Evolutionary conservation across 371 early-diverging fungal species (phyloP).

Genomic region (Mucor saturninus): DNA sequence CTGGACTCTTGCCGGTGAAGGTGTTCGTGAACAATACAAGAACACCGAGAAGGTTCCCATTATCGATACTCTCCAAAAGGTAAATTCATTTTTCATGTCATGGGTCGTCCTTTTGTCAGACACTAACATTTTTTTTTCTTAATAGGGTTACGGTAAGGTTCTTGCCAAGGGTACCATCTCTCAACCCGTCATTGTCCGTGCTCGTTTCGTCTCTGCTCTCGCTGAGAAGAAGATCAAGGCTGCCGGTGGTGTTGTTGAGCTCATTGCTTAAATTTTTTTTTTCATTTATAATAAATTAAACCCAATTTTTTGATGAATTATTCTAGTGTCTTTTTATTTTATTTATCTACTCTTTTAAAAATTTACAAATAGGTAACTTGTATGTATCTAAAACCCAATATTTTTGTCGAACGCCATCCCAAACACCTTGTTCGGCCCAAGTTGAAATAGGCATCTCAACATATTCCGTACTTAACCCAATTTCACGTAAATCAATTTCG

Average conservation of each 20-base stretch:
- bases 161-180: slow-evolving; percentile 95
- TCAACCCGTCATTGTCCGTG: slow-evolving; percentile 98
- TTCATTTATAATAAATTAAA: neutral
- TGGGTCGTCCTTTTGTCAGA: neutral
- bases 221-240: slow-evolving; percentile 99
- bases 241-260: slow-evolving; percentile 91
- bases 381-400: slow-evolving; percentile 85
- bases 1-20: slow-evolving; percentile 94
- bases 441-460: slow-evolving; percentile 71
- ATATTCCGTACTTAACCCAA: slow-evolving; percentile 80
- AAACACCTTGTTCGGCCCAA: slow-evolving; percentile 79
- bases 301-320: neutral
- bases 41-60: slow-evolving; percentile 94
- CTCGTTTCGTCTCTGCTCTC: slow-evolving; percentile 91
- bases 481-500: slow-evolving; percentile 78
- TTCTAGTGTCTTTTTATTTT: neutral
- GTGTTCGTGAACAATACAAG: slow-evolving; percentile 85
- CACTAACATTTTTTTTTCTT: slow-evolving; percentile 8
- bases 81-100: slow-evolving; percentile 25
- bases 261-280: slow-evolving; percentile 47
- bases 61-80: slow-evolving; percentile 86
- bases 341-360: slow-evolving; percentile 31
- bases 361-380: slow-evolving; percentile 77
- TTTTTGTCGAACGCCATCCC: slow-evolving; percentile 86
- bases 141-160: slow-evolving; percentile 96